These are phyloP conservation scores for Globisporangium spinosum DNA, from an alignment of 352 stramenopile genomes.

Conservation along the genomic window DNA sequence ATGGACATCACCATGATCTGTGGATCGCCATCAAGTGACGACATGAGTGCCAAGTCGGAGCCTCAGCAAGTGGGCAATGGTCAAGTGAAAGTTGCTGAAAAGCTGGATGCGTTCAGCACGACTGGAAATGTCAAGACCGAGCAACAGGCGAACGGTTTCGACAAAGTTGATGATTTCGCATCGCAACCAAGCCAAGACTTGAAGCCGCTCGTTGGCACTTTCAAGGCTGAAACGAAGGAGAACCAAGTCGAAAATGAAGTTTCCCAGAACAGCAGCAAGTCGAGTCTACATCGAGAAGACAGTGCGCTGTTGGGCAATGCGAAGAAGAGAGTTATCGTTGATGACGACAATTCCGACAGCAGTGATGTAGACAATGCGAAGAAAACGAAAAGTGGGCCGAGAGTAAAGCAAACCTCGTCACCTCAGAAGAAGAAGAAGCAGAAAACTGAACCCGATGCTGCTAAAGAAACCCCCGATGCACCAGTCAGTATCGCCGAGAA, in stretches of 20 bases:
- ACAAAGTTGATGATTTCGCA: not conserved
- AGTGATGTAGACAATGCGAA: constrained; percentile 26
- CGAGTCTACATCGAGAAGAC: constrained; percentile 14
- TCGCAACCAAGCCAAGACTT: not conserved
- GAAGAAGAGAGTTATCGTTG: constrained; percentile 63
- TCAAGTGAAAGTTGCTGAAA: not conserved
- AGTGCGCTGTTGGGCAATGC: constrained; percentile 22
- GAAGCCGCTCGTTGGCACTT: not conserved
- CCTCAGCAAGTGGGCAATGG: constrained; percentile 1
- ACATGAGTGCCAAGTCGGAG: constrained; percentile 12
- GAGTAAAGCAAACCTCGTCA: constrained; percentile 10
- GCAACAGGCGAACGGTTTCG: not conserved
- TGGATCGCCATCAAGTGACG: constrained; percentile 24
- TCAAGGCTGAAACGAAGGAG: constrained; percentile 13
- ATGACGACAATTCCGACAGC: constrained; percentile 57
- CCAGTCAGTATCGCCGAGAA: not conserved
- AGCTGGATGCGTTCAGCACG: not conserved
- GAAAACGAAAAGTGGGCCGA: constrained; percentile 8
- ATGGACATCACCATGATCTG: constrained; percentile 53
- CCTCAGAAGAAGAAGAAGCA: constrained; percentile 21
- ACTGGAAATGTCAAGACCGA: constrained; percentile 13
- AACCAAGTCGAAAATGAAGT: constrained; percentile 26
- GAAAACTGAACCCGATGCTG: not conserved
- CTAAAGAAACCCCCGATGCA: not conserved
- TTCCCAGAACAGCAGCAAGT: not conserved